Conservation (phyloP, 1,284 basidiomycete species). For the Irpex lacteus region DNA sequence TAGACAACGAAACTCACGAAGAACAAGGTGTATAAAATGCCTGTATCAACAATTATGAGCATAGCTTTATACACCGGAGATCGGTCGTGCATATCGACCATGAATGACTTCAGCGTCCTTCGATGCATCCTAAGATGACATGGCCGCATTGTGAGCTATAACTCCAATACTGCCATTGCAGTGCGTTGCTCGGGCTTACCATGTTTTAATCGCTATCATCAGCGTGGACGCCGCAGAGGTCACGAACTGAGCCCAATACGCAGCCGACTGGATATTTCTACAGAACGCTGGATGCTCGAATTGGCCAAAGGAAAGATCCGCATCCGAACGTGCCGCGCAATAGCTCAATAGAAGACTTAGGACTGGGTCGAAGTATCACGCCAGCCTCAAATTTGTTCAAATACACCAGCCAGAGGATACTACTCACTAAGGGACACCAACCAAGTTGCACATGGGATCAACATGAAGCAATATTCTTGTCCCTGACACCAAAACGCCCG, state of each 20-base stretch:
- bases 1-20: constrained; percentile 8
- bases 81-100: constrained; percentile 6
- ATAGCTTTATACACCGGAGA: constrained; percentile 14
- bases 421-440: constrained; percentile 14
- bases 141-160: background rate
- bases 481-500: constrained; percentile 15
- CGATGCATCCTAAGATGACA: constrained; percentile 11
- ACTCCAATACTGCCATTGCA: no score
- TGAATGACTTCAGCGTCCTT: constrained; percentile 7
- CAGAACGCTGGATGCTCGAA: constrained; percentile 16
- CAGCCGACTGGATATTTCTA: constrained; percentile 16
- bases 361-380: background rate
- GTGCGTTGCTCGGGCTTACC: constrained; percentile 4
- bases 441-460: constrained; percentile 11
- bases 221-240: constrained; percentile 15
- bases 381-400: background rate
- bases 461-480: constrained; percentile 8
- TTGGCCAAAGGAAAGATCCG: constrained; percentile 11
- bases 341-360: constrained; percentile 13
- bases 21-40: constrained; percentile 13
- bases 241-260: constrained; percentile 14
- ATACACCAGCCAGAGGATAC: background rate
- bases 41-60: constrained; percentile 18
- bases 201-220: constrained; percentile 17
- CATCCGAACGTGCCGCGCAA: constrained; percentile 11